Percentiles rank a stretch among this genome's conserved stretches.
phyloP scores from a whole-genome alignment of 176 grass and related monocot species.

The Thalia dealbata region DNA sequence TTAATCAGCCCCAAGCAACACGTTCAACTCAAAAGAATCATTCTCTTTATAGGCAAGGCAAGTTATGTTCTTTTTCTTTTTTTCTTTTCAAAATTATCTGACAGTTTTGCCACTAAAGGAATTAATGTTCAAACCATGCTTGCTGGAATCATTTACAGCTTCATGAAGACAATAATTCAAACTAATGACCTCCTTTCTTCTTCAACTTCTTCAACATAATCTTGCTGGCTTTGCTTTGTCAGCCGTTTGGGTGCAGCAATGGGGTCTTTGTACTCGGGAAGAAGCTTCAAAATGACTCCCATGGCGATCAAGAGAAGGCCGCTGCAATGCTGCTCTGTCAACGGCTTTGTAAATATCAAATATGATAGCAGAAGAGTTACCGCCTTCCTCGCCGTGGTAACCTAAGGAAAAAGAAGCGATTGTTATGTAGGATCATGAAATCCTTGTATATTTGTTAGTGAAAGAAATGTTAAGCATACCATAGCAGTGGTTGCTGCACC shows the following conservation, averaged over 20 bases:
- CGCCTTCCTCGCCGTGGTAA: constrained; percentile 76
- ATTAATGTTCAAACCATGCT: too few relatives aligned
- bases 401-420: constrained; percentile 17
- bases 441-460: neutral
- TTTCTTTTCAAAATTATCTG: too few relatives aligned
- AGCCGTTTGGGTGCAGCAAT: neutral
- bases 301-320: constrained; percentile 70
- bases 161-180: neutral
- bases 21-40: too few relatives aligned
- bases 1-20: too few relatives aligned
- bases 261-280: constrained; percentile 51
- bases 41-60: too few relatives aligned
- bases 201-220: neutral
- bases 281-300: constrained; percentile 76
- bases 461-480: constrained; percentile 23
- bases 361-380: constrained; percentile 82
- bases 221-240: neutral
- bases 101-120: too few relatives aligned
- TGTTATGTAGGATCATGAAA: neutral
- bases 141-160: too few relatives aligned
- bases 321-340: constrained; percentile 68
- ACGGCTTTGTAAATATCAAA: constrained; percentile 89
- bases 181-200: neutral
- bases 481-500: constrained; percentile 75
- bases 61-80: too few relatives aligned